These are phyloP conservation scores for Tillandsia leiboldiana DNA, from an alignment of 176 grass and related monocot genomes.

Conservation along the genomic window DNA sequence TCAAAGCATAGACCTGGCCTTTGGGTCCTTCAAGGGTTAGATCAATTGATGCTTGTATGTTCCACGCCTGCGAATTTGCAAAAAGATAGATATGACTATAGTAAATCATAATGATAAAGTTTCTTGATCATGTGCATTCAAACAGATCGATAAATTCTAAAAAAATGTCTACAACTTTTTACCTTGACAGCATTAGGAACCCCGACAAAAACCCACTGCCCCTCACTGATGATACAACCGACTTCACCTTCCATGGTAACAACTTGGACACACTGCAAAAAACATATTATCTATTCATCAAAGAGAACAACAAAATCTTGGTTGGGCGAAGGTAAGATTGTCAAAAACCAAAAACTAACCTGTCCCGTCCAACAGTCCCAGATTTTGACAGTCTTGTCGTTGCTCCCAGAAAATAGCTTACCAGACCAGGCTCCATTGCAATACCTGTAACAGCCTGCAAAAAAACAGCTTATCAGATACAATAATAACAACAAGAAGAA, in stretches of 20 bases:
- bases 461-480: background rate
- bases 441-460: slow-evolving; percentile 21
- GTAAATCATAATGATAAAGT: background rate
- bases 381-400: slow-evolving; percentile 13
- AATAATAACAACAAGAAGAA: background rate
- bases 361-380: slow-evolving; percentile 15
- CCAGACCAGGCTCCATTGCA: slow-evolving; percentile 4
- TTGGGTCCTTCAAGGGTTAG: slow-evolving; percentile 15
- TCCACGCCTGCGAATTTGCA: slow-evolving; percentile 10
- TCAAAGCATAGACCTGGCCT: slow-evolving; percentile 37
- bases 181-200: slow-evolving; percentile 16
- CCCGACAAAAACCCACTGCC: slow-evolving; percentile 13
- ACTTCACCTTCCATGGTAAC: slow-evolving; percentile 18
- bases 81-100: background rate
- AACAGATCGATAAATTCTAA: background rate
- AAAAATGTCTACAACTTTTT: background rate
- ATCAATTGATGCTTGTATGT: slow-evolving; percentile 2
- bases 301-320: background rate
- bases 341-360: background rate
- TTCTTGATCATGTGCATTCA: background rate
- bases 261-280: slow-evolving; percentile 5
- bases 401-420: slow-evolving; percentile 20
- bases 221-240: slow-evolving; percentile 19
- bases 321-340: background rate
- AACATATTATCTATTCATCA: background rate